phyloP scores from a whole-genome alignment of 2,329 filamentous ascomycete genomes.

The Neonectria coccinea region DNA sequence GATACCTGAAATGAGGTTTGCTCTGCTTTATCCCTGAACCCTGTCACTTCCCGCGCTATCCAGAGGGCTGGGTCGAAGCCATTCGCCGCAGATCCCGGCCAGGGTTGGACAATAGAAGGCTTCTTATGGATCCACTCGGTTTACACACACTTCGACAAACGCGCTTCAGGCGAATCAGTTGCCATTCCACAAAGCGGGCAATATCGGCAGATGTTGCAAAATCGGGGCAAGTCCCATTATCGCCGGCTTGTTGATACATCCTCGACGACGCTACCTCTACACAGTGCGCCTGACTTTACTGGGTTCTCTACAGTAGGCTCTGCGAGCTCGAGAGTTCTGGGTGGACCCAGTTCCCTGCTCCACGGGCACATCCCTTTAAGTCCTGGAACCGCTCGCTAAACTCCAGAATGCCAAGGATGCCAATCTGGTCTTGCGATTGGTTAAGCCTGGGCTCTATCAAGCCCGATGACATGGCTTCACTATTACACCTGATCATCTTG shows the following conservation, averaged over 20 bases:
- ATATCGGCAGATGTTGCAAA: conserved; percentile 23
- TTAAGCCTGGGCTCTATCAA: conserved; percentile 10
- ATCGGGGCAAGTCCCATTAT: conserved; percentile 15
- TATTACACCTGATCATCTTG: background rate
- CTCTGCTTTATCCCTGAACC: conserved; percentile 39
- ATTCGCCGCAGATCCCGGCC: conserved; percentile 30
- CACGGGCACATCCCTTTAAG: conserved; percentile 8
- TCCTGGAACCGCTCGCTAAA: conserved; percentile 22
- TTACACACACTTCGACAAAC: conserved; percentile 27
- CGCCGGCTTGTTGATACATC: conserved; percentile 9
- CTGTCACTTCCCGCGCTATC: conserved; percentile 40
- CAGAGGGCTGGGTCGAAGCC: conserved; percentile 41
- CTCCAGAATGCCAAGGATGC: conserved; percentile 5
- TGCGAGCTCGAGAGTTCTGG: conserved; percentile 1
- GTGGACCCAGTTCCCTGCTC: conserved; percentile 24
- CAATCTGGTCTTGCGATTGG: conserved; percentile 9
- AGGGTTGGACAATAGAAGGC: conserved; percentile 24
- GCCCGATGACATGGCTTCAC: conserved; percentile 7
- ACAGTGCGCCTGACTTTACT: conserved; percentile 26
- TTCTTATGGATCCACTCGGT: conserved; percentile 25
- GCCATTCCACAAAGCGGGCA: conserved; percentile 20
- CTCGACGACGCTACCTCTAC: conserved; percentile 10
- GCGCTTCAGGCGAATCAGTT: conserved; percentile 27
- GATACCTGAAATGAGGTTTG: conserved; percentile 39
- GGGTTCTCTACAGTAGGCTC: background rate